phyloP scores from a whole-genome alignment of 306 rosid genomes.

The Quercus glauca region DNA sequence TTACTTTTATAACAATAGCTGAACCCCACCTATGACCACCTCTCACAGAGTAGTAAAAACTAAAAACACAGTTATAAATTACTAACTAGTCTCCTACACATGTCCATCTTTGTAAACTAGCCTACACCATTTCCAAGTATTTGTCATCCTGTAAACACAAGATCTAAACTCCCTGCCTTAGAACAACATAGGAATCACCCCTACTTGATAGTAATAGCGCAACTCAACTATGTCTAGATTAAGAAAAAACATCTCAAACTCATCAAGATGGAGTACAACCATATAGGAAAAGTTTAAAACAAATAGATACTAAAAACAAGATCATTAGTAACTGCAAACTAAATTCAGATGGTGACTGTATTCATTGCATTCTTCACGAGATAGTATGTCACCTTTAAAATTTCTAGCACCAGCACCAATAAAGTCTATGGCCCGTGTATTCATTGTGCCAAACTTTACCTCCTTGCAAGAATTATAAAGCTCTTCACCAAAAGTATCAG shows the following conservation, averaged over 20 bases:
- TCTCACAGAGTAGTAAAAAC: neutral
- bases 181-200: neutral
- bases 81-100: neutral
- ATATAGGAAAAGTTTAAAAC: neutral
- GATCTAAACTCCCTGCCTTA: neutral
- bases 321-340: conserved; percentile 3
- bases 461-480: conserved; percentile 83
- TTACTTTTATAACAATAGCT: neutral
- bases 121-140: neutral
- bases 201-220: neutral
- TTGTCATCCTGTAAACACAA: neutral
- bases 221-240: neutral
- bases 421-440: conserved; percentile 90
- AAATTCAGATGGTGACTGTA: conserved; percentile 11
- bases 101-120: neutral
- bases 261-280: neutral
- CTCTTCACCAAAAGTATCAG: conserved; percentile 68
- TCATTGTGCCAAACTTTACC: conserved; percentile 98
- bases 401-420: conserved; percentile 85
- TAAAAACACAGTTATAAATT: neutral
- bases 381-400: conserved; percentile 57
- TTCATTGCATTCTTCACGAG: conserved; percentile 2
- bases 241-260: neutral
- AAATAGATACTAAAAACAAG: neutral
- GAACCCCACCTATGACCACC: neutral